Evolutionary conservation across 2,329 filamentous ascomycete genomes (phyloP).

Genomic region (Pseudocercospora cruenta): DNA sequence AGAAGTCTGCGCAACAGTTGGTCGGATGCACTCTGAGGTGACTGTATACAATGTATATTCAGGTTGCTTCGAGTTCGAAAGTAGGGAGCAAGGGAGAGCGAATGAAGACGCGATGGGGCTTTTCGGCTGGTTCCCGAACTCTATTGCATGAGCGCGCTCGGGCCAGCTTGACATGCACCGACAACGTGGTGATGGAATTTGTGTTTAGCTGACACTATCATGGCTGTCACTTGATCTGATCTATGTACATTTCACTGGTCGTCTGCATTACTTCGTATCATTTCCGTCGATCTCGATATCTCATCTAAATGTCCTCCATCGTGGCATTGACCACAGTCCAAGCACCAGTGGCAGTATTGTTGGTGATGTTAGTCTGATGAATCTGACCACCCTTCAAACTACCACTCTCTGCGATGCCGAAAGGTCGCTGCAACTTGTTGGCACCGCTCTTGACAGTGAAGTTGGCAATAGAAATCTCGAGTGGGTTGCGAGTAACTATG

Average conservation of each 20-base stretch:
- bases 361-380: slow-evolving; percentile 41
- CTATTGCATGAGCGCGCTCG: no score
- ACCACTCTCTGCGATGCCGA: slow-evolving; percentile 60
- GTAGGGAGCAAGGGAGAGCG: no score
- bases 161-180: no score
- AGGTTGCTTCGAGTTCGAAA: no score
- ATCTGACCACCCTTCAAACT: slow-evolving; percentile 55
- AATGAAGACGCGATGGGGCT: no score
- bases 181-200: neutral
- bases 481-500: slow-evolving; percentile 61
- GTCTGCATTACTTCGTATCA: neutral
- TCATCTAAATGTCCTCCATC: slow-evolving; percentile 23
- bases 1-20: no score
- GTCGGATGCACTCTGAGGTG: no score
- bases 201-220: neutral
- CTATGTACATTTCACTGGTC: neutral
- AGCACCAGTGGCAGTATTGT: slow-evolving; percentile 40
- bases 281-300: neutral
- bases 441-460: slow-evolving; percentile 68
- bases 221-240: neutral
- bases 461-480: slow-evolving; percentile 69
- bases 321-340: slow-evolving; percentile 20
- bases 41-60: no score
- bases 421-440: slow-evolving; percentile 60
- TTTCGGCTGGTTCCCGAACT: no score